Conservation (phyloP, 2,329 filamentous ascomycete genomes). For the Cladosporium halotolerans region DNA sequence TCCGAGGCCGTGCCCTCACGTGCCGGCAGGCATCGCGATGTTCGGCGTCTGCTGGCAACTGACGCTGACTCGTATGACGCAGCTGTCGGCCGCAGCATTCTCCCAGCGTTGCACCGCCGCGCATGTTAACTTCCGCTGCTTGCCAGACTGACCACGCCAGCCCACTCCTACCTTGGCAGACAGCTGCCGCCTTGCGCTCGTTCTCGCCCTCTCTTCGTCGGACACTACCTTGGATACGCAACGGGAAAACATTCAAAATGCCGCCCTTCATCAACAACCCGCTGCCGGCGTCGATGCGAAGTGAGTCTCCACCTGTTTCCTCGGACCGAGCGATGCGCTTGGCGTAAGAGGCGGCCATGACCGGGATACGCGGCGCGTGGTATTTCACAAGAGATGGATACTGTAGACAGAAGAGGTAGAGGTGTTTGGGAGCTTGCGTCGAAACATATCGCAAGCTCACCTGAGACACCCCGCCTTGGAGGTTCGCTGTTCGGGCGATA, state of each 20-base stretch:
- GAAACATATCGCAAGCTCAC: too few species aligned
- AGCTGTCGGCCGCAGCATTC: too few species aligned
- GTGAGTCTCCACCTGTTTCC: conserved; percentile 32
- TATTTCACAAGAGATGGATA: too few species aligned
- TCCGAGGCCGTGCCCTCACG: too few species aligned
- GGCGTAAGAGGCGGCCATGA: neutral
- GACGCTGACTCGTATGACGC: too few species aligned
- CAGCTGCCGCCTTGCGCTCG: neutral
- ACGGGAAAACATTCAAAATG: conserved; percentile 28
- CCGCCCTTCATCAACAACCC: conserved; percentile 48
- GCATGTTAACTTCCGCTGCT: neutral
- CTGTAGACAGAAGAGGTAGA: too few species aligned
- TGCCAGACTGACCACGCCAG: neutral
- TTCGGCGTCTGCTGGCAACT: too few species aligned
- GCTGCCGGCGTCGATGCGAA: conserved; percentile 47
- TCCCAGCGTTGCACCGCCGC: neutral
- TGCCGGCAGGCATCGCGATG: too few species aligned
- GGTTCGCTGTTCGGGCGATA: too few species aligned
- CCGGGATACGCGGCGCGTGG: neutral
- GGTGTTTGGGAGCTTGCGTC: too few species aligned
- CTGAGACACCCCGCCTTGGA: too few species aligned
- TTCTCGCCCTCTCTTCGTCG: neutral
- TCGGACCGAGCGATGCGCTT: neutral
- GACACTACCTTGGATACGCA: too few species aligned
- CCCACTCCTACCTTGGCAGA: neutral